Evolutionary conservation across 2,329 filamentous ascomycete species (phyloP).

Genomic region (Colletotrichum agaves): DNA sequence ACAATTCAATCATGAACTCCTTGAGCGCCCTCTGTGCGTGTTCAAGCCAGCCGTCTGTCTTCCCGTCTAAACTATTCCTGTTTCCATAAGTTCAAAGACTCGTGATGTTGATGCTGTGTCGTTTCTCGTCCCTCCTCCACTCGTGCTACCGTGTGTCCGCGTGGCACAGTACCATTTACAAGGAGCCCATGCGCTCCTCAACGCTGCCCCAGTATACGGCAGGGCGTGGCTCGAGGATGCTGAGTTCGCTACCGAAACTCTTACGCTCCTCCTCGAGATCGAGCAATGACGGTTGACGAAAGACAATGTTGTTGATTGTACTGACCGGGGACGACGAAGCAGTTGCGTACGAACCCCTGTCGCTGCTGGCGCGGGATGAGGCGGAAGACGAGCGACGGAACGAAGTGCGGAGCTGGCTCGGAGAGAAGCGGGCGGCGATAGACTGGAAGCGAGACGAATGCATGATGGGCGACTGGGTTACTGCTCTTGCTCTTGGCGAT

Average conservation of each 20-base stretch:
- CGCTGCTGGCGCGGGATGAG: slow-evolving; percentile 55
- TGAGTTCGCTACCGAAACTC: slow-evolving; percentile 63
- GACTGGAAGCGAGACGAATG: slow-evolving; percentile 60
- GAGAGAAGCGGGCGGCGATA: slow-evolving; percentile 62
- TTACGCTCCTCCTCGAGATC: slow-evolving; percentile 67
- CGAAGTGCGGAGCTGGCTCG: slow-evolving; percentile 60
- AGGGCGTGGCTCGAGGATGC: slow-evolving; percentile 69
- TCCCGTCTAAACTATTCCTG: slow-evolving; percentile 4
- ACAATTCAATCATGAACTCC: slow-evolving; percentile 9
- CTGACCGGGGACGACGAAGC: slow-evolving; percentile 55
- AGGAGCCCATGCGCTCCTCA: slow-evolving; percentile 65
- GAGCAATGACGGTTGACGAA: slow-evolving; percentile 67
- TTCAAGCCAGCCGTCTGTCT: neutral
- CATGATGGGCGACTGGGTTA: slow-evolving; percentile 51
- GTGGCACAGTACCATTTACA: neutral
- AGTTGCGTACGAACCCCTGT: slow-evolving; percentile 55
- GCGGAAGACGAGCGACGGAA: slow-evolving; percentile 63
- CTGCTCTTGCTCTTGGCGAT: neutral
- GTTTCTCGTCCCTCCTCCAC: neutral
- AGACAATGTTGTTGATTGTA: slow-evolving; percentile 69
- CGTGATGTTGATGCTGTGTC: neutral
- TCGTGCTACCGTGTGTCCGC: neutral
- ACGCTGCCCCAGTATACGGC: slow-evolving; percentile 72
- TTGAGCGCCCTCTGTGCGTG: slow-evolving; percentile 15
- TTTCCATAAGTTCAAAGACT: slow-evolving; percentile 5